Base-by-base conservation (phyloP, 768 basidiomycete genomes). In the Hypsizygus marmoreus region DNA sequence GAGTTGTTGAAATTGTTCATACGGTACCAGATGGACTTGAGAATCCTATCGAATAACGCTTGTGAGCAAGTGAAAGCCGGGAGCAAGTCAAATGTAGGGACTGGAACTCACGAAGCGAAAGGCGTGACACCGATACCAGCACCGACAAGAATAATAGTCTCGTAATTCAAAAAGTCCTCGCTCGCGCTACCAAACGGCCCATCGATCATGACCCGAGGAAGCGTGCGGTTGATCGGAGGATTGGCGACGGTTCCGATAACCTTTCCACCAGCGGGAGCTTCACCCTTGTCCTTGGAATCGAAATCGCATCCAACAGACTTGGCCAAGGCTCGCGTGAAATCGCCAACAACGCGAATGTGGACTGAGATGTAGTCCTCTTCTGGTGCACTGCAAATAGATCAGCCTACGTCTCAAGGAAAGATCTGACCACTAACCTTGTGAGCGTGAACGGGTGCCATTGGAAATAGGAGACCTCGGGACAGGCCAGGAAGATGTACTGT, bases 391-490 rank as follows among this genome's bases (percentile, higher is more conserved):
- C 6, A 46, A 49, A 14, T 6, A 8, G 41, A 37, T 22, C 14
- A 41, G 34, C 28, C 4, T 37, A 43, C 10, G 47, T 43, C 10
- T n/a, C 26, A n/a, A 23, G 40, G 29, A 12, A 37, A 19, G 39
- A 29, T n/a, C 40, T 10, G 17, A 35, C 12, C 14, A 64, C 68
- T 14, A 41, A 82, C 84, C 84, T 87, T 25, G 92, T 95, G 49
- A 97, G 80, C 12, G 94, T 95, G 77, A 97, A 97, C 7, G 94
- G 93, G 61, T 97, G 95, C 89, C 93, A 97, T 63, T 97, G 92
- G 76, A 88, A 95, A 72, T 92, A 95, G 14, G 88, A 91, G 35
- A 97, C 74, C 66, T 92, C 89, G 7, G 94, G 95, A 70, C 91
- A 93, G 53, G 75, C 85, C 38, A 97, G 66, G 75, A 95, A 94